Base-by-base conservation (phyloP, 2,329 filamentous ascomycete species). In the Fusarium miscanthi region DNA sequence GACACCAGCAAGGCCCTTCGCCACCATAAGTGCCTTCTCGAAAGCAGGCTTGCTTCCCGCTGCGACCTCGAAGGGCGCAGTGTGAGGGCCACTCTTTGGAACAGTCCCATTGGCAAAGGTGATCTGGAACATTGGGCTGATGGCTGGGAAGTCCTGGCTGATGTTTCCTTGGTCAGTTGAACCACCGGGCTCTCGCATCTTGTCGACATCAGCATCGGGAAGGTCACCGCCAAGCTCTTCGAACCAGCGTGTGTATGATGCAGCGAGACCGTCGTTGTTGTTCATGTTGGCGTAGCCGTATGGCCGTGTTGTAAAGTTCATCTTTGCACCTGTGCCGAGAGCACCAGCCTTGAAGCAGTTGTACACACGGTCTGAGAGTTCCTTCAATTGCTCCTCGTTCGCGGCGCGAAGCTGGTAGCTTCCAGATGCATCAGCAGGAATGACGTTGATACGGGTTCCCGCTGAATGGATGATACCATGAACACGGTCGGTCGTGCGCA, bases 401-500 rank as follows among this genome's bases (percentile, higher is more conserved):
- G 85, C 81, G 45, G 83, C 87, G 30, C 89, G 89, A 74, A 90
- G 85, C 43, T 86, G 87, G 73, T 82, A 89, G 10, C 90, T 91
- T 75, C 86, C 87, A 43, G 86, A 87, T 25, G 89, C 88, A 8
- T 91, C 90, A 2, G 64, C 66, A 0, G 76, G 76, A 3, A 78
- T 77, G 37, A 78, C 64, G 9, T 78, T 78, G 8, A 74, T 74
- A 1, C 75, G 70, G 0, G 31, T 62, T n/a, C 74, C 74, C 0
- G 66, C 74, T 2, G 73, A 72, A 4, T 66, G 46, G 13, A 76
- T 68, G 25, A 75, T 74, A 3, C 74, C 73, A 5, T 76, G 74
- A 8, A 76, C 61, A 4, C 67, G 68, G 19, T 76, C 70, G 2
- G 72, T 61, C 10, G 64, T 52, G 8, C 68, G 68, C 38, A 68